These are phyloP conservation scores for Xylaria sp. DNA, from an alignment of 2,329 filamentous ascomycete genomes.

Conservation along the genomic window DNA sequence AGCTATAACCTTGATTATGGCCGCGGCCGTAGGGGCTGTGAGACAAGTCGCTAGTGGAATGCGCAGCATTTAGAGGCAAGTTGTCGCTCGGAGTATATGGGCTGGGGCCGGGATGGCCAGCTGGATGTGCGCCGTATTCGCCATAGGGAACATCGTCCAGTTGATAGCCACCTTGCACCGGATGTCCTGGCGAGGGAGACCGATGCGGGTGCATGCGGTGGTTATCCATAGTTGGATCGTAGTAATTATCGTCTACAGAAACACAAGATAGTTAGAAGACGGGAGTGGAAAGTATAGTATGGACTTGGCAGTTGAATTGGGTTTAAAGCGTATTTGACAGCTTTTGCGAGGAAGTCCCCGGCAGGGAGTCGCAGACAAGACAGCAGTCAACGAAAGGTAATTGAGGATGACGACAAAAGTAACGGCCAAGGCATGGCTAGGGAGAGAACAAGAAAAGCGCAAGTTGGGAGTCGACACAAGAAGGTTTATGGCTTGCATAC, in stretches of 20 bases:
- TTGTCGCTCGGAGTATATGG: constrained; percentile 75
- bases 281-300: background rate
- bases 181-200: constrained; percentile 81
- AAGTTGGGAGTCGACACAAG: constrained; percentile 33
- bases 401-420: constrained; percentile 21
- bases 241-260: constrained; percentile 65
- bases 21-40: constrained; percentile 57
- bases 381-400: background rate
- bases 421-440: background rate
- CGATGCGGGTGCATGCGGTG: constrained; percentile 61
- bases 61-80: constrained; percentile 83
- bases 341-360: constrained; percentile 1
- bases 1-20: constrained; percentile 60
- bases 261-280: constrained; percentile 21
- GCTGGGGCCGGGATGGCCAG: constrained; percentile 64
- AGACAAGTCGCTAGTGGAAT: constrained; percentile 63
- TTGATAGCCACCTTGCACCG: constrained; percentile 79
- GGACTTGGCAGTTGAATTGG: constrained; percentile 3
- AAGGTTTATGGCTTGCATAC: constrained; percentile 60
- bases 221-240: constrained; percentile 68
- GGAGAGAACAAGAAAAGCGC: constrained; percentile 30
- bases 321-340: background rate
- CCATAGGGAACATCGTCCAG: constrained; percentile 81
- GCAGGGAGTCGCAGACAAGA: constrained; percentile 5
- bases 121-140: constrained; percentile 51